These are phyloP conservation scores for Globisporangium alternatum DNA, from an alignment of 352 stramenopile genomes.

Conservation along the genomic window DNA sequence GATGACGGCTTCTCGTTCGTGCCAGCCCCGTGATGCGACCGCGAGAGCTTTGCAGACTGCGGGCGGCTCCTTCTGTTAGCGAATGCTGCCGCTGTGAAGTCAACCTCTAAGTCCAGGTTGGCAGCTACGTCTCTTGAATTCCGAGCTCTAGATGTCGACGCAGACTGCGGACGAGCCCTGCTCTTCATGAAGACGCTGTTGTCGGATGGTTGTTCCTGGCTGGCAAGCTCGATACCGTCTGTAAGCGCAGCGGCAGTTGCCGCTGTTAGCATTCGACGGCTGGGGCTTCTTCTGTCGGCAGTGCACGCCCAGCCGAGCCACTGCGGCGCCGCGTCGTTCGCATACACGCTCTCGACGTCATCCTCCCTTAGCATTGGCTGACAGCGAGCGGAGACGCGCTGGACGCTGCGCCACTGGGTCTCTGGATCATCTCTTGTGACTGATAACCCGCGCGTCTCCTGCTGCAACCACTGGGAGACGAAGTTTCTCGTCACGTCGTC, in stretches of 20 bases:
- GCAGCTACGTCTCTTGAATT: not conserved
- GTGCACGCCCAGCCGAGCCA: constrained; percentile 11
- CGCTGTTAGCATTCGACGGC: not conserved
- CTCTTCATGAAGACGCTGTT: not conserved
- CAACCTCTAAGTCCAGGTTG: not conserved
- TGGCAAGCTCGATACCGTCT: constrained; percentile 5
- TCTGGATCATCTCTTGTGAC: not conserved
- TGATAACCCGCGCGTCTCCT: constrained; percentile 9
- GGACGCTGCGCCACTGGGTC: constrained; percentile 22
- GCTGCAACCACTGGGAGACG: constrained; percentile 30
- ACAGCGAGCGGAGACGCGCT: constrained; percentile 24
- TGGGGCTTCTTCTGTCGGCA: constrained; percentile 13
- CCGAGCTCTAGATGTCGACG: constrained; percentile 12
- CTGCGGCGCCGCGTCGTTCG: constrained; percentile 5
- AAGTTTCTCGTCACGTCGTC: constrained; percentile 21
- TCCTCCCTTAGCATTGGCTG: constrained; percentile 18
- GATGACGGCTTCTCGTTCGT: not conserved
- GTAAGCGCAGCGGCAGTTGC: not conserved
- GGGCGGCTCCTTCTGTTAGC: constrained; percentile 1
- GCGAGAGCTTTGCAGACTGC: constrained; percentile 16
- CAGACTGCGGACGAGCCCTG: constrained; percentile 31
- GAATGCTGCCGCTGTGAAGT: not conserved
- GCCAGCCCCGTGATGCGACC: not conserved
- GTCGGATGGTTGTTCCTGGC: constrained; percentile 7
- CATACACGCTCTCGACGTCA: constrained; percentile 17